These are phyloP conservation scores for Sporisorium exsertum DNA, from an alignment of 1,284 basidiomycete genomes.

Conservation along the genomic window DNA sequence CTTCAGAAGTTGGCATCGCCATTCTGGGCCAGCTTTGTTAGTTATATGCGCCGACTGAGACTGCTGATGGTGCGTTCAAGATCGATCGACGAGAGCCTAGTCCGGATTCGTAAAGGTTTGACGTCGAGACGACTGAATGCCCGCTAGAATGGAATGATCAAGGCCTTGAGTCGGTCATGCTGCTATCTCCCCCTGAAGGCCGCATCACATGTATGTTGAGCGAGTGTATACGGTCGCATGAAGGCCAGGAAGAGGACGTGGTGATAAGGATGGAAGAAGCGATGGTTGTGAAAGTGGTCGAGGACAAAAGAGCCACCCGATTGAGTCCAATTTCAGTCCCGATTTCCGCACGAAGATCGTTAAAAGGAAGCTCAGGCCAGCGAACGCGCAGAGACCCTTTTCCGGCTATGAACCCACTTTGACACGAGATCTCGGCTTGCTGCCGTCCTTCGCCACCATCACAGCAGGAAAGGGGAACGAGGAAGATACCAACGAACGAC, in stretches of 20 bases:
- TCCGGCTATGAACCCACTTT: not conserved
- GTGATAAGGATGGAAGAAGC: conserved; percentile 5
- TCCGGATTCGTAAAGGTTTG: not conserved
- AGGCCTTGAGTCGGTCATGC: not conserved
- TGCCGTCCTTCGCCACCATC: not conserved
- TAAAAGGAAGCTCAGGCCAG: conserved; percentile 9
- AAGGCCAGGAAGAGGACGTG: not conserved
- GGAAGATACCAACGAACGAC: not conserved
- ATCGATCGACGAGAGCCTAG: not conserved
- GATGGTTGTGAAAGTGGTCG: not conserved
- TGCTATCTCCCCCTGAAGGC: not conserved
- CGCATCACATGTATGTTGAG: not conserved
- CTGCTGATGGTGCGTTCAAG: not conserved
- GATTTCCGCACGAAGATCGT: conserved; percentile 1
- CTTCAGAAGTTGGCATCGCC: conserved; percentile 52
- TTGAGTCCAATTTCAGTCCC: not conserved
- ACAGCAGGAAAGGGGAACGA: too few species aligned
- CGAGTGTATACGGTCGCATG: not conserved
- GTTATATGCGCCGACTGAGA: not conserved
- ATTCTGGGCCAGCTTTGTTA: conserved; percentile 7
- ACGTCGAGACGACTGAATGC: not conserved
- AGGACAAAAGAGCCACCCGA: not conserved
- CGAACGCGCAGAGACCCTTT: not conserved
- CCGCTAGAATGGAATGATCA: not conserved
- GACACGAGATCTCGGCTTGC: too few species aligned